A percentile compares a stretch with the other conserved stretches of the same genome.
Evolutionary conservation across 306 rosid genomes (phyloP).

Genomic region (Coriaria nepalensis): DNA sequence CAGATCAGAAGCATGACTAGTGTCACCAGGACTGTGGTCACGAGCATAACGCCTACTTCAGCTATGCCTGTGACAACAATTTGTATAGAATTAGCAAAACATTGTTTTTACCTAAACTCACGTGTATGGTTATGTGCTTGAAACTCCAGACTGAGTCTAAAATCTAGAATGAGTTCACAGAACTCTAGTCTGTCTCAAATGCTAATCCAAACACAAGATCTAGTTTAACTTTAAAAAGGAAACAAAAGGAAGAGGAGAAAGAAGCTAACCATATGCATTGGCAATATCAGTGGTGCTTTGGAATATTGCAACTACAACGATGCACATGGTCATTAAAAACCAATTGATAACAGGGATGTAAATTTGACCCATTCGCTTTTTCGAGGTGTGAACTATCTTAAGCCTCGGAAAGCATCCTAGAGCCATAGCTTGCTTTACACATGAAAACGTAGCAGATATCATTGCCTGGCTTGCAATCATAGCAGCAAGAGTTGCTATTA

Average conservation of each 20-base stretch:
- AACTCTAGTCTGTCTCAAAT: no score
- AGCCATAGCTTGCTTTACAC: constrained; percentile 96
- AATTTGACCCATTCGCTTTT: constrained; percentile 77
- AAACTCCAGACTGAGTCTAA: no score
- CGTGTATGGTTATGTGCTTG: no score
- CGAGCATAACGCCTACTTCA: constrained; percentile 98
- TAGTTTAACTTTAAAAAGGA: no score
- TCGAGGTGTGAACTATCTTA: constrained; percentile 92
- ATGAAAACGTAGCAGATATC: constrained; percentile 98
- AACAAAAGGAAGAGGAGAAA: constrained; percentile 10
- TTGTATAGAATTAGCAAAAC: constrained; percentile 18
- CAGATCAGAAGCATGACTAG: constrained; percentile 89
- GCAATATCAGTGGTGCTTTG: constrained; percentile 84
- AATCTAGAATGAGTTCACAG: no score
- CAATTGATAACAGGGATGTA: constrained; percentile 85
- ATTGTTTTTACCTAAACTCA: neutral
- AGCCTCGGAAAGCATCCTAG: constrained; percentile 97
- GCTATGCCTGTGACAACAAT: constrained; percentile 63
- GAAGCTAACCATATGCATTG: constrained; percentile 75
- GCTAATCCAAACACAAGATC: no score
- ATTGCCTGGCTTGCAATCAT: constrained; percentile 99
- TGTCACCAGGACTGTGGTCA: constrained; percentile 79
- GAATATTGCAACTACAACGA: constrained; percentile 66
- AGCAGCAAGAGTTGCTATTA: constrained; percentile 83
- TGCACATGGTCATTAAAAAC: constrained; percentile 91